A percentile compares a stretch with the other conserved stretches of the same genome.
phyloP scores from a whole-genome alignment of 495 filamentous ascomycete genomes.

The Xylaria curta region DNA sequence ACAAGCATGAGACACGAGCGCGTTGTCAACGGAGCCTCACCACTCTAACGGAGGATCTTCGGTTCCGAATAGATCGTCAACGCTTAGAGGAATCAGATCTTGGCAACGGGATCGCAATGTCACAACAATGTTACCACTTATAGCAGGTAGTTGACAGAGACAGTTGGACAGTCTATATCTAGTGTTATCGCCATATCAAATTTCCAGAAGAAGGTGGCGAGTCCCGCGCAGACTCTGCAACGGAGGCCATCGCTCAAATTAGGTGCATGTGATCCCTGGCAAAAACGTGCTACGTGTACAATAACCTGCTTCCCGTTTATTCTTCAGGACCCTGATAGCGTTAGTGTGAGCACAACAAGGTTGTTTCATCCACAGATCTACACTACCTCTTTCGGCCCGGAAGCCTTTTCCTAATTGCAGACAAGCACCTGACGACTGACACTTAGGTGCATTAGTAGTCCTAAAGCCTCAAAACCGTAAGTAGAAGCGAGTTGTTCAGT shows the following conservation, averaged over 20 bases:
- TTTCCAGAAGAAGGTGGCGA: not conserved
- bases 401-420: not conserved
- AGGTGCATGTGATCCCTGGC: constrained; percentile 11
- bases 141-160: constrained; percentile 12
- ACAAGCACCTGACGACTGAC: not conserved
- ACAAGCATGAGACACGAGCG: not conserved
- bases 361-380: constrained; percentile 12
- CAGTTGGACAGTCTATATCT: not conserved
- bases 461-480: constrained; percentile 6
- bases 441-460: not conserved
- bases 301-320: not conserved
- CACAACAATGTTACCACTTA: constrained; percentile 1
- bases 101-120: not conserved
- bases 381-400: not conserved
- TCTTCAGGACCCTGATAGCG: not conserved
- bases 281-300: constrained; percentile 22
- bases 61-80: constrained; percentile 23
- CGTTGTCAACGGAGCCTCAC: not conserved
- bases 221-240: not conserved
- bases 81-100: not conserved
- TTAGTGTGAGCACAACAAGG: not conserved
- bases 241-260: constrained; percentile 8
- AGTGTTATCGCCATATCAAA: not conserved
- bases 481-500: not conserved
- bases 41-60: not conserved